These are phyloP conservation scores for Kandelia obovata DNA, from an alignment of 345 rosid species.

Conservation along the genomic window DNA sequence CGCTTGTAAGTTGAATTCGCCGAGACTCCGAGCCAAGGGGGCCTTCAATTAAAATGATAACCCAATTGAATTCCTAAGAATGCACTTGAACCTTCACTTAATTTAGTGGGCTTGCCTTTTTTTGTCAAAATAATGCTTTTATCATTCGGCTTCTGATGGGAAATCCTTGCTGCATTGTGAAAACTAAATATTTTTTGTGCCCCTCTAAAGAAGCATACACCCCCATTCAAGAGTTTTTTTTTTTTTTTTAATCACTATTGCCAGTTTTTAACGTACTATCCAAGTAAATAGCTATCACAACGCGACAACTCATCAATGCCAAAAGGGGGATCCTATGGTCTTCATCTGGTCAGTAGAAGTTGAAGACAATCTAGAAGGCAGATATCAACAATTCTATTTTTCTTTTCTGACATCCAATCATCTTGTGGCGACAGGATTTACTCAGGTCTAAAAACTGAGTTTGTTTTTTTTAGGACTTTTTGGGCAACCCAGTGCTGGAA, in stretches of 20 bases:
- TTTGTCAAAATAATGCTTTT: not conserved
- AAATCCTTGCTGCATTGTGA: not conserved
- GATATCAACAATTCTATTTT: too few relatives aligned
- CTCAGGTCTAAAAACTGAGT: too few relatives aligned
- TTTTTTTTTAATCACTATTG: constrained; percentile 4
- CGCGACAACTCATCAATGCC: constrained; percentile 33
- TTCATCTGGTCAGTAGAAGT: constrained; percentile 2
- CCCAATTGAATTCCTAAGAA: constrained; percentile 9
- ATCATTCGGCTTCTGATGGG: not conserved
- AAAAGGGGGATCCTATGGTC: constrained; percentile 23
- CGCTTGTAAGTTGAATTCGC: not conserved
- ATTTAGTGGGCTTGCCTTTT: not conserved
- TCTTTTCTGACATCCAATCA: too few relatives aligned
- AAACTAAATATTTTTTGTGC: constrained; percentile 6
- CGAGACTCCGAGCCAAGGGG: constrained; percentile 13
- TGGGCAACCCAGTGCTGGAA: too few relatives aligned
- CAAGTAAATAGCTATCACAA: constrained; percentile 21
- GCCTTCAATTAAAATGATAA: constrained; percentile 1
- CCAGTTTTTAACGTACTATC: constrained; percentile 19
- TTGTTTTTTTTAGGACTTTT: too few relatives aligned
- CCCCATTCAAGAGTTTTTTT: constrained; percentile 16
- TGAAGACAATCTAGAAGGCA: constrained; percentile 2
- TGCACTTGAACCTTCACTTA: not conserved
- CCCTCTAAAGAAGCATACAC: constrained; percentile 12
- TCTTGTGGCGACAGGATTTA: too few relatives aligned